Evolutionary conservation across 2,329 filamentous ascomycete genomes (phyloP).

Genomic region (Teratosphaeria nubilosa): DNA sequence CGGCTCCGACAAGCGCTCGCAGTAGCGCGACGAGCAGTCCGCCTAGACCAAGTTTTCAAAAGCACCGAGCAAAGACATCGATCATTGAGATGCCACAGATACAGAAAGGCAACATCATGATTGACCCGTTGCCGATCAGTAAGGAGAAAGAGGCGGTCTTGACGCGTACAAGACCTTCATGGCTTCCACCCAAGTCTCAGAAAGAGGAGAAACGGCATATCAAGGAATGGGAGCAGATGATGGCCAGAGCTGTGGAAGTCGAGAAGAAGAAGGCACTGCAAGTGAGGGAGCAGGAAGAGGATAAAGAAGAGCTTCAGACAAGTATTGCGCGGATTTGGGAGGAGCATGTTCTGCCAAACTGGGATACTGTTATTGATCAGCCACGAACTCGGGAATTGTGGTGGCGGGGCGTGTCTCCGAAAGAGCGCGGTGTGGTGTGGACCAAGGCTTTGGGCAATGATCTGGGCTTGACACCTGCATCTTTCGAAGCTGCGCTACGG

Average conservation of each 20-base stretch:
- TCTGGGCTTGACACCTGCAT: conserved; percentile 54
- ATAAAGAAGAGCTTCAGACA: conserved; percentile 41
- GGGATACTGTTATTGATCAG: conserved; percentile 60
- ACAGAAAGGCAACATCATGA: conserved; percentile 67
- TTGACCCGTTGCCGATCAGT: conserved; percentile 72
- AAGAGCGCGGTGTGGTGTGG: conserved; percentile 62
- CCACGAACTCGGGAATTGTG: conserved; percentile 64
- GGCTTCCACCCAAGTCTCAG: conserved; percentile 78
- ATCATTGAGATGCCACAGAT: conserved; percentile 46
- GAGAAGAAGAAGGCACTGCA: conserved; percentile 42
- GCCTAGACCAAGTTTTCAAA: conserved; percentile 14
- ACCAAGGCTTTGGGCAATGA: conserved; percentile 62
- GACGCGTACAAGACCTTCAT: conserved; percentile 66
- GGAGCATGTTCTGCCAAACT: conserved; percentile 64
- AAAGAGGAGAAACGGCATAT: conserved; percentile 85
- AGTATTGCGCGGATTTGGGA: conserved; percentile 57
- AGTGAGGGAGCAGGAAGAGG: conserved; percentile 43
- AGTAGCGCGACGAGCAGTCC: conserved; percentile 14
- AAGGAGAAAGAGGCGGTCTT: conserved; percentile 80
- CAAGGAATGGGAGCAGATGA: conserved; percentile 76
- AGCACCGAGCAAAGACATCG: conserved; percentile 17
- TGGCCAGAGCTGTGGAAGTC: conserved; percentile 51
- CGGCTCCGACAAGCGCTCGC: background rate
- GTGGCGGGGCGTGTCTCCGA: conserved; percentile 69
- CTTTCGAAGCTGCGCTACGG: conserved; percentile 60